These are phyloP conservation scores for Chlorella variabilis DNA, from an alignment of 163 green algal species.

Conservation along the genomic window DNA sequence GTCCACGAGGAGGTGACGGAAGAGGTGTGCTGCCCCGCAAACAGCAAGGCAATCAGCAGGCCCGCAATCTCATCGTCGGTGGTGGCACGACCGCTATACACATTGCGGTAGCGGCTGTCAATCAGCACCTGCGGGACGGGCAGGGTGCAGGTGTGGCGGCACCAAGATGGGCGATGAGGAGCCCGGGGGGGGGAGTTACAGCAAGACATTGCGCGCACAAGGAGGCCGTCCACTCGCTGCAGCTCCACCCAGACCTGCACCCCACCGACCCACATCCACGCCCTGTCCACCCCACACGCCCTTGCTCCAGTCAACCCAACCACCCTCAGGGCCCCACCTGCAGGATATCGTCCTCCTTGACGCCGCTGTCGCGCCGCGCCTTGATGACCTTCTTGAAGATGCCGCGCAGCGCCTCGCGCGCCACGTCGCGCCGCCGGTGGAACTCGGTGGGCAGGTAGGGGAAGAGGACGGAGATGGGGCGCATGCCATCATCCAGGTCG, in stretches of 20 bases:
- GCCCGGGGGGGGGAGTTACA: too few species aligned
- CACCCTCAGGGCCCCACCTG: slow-evolving; percentile 57
- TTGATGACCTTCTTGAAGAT: slow-evolving; percentile 90
- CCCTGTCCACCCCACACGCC: too few species aligned
- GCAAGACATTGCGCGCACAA: too few species aligned
- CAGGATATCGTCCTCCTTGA: slow-evolving; percentile 91
- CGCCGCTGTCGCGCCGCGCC: slow-evolving; percentile 60
- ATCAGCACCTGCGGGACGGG: slow-evolving; percentile 85
- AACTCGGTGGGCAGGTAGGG: slow-evolving; percentile 94
- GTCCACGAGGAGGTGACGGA: slow-evolving; percentile 96
- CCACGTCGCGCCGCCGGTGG: slow-evolving; percentile 91
- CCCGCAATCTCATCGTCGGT: slow-evolving; percentile 96
- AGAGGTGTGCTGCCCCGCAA: slow-evolving; percentile 98
- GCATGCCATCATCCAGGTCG: slow-evolving; percentile 95
- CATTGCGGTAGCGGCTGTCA: slow-evolving; percentile 85
- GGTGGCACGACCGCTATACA: slow-evolving; percentile 74
- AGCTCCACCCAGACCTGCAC: too few species aligned
- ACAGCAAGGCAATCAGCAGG: slow-evolving; percentile 98
- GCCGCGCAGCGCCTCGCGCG: slow-evolving; percentile 73
- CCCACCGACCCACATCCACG: too few species aligned
- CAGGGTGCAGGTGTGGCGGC: too few species aligned
- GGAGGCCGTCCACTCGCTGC: too few species aligned
- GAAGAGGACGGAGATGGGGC: slow-evolving; percentile 92
- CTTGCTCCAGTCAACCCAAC: not conserved
- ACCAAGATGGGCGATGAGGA: too few species aligned